Base-by-base conservation (phyloP, 441 rosid species). In the Euphorbia corollata region DNA sequence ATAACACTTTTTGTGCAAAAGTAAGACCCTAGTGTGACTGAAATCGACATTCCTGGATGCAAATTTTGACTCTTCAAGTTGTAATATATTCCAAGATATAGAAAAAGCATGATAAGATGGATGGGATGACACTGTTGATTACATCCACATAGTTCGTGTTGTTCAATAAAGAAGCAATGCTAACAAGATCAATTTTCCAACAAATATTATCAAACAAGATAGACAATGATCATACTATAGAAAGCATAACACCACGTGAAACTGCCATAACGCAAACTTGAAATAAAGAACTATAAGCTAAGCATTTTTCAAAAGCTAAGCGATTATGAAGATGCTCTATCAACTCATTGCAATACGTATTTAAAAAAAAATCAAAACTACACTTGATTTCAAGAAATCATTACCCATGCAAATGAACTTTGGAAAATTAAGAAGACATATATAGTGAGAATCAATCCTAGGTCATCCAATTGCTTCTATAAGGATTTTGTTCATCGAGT, bases 41-140 rank as follows among this genome's bases (percentile, higher is more conserved):
- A 27, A 27, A 27, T 27, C 30, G 20, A 8, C 32, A 61, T 20
- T 41, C 10, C 19, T 41, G 10, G 15, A 41, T 22, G 53, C 24
- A 13, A 61, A 41, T 20, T 7, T 22, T 8, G 43, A 62, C 65
- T 0, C 2, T 30, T 6, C 27, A 6, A 22, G n/a, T 62, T 27
- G 16, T 32, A 32, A 59, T 6, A 59, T 59, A 15, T 62, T 62
- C 41, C 34, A 62, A 62, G 19, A 62, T 22, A 9, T 62, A 39
- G 16, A 6, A 59, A 32, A 59, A 32, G 34, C 65, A 43, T 8
- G 43, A 4, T 60, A 0, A 60, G 22, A 36, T 43, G 19, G 59
- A n/a, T 36, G 27, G 53, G 6, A 43, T 12, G 34, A 62, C 53
- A 61, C 32, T 16, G 36, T 19, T 10, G 11, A 62, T 22, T 13